Evolutionary conservation across 768 basidiomycete species (phyloP).

Genomic region (Suillus brevipes): DNA sequence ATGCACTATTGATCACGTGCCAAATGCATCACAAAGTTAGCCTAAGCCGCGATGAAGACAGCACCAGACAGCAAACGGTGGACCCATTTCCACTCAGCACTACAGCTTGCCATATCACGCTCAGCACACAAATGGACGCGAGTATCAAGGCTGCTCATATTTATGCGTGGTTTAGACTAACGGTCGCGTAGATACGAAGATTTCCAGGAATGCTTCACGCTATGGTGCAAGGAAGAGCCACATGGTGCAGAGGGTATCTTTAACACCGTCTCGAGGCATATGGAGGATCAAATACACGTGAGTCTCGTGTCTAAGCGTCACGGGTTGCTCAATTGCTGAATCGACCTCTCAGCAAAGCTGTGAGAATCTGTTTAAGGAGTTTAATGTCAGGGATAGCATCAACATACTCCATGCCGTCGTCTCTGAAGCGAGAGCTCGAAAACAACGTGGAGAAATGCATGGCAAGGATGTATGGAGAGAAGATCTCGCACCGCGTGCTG

Average conservation of each 20-base stretch:
- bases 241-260: constrained; percentile 60
- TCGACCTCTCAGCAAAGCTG: constrained; percentile 55
- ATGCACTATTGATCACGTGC: constrained; percentile 24
- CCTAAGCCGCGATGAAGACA: constrained; percentile 15
- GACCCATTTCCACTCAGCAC: constrained; percentile 50
- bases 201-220: constrained; percentile 63
- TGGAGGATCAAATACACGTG: constrained; percentile 61
- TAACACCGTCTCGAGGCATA: constrained; percentile 68
- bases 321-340: background rate
- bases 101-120: constrained; percentile 54
- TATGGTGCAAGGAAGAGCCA: constrained; percentile 66
- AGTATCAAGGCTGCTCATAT: constrained; percentile 20
- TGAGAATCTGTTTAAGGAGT: constrained; percentile 68
- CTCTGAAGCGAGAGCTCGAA: constrained; percentile 61
- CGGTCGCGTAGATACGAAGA: constrained; percentile 43
- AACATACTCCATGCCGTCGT: constrained; percentile 71
- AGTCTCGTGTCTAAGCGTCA: constrained; percentile 6
- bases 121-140: constrained; percentile 56
- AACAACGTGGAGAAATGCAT: constrained; percentile 39
- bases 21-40: background rate
- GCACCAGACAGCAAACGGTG: constrained; percentile 45
- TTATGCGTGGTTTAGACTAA: background rate
- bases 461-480: constrained; percentile 65
- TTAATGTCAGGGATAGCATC: constrained; percentile 66
- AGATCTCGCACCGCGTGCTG: constrained; percentile 60